Evolutionary conservation across 169 alveolate genomes (phyloP).

Genomic region (Plasmodium berghei): DNA sequence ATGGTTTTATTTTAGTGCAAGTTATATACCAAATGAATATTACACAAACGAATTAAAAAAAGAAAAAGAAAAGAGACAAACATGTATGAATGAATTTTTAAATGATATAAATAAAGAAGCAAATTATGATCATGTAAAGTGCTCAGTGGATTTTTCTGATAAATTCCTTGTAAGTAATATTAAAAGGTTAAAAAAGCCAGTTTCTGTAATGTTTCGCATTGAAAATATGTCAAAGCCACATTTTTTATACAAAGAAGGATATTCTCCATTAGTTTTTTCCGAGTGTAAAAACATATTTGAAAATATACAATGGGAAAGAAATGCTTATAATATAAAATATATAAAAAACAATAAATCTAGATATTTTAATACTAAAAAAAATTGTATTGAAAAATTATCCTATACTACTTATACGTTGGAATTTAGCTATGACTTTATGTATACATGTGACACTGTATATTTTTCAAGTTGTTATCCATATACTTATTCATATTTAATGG

Average conservation of each 20-base stretch:
- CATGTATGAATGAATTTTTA: constrained; percentile 12
- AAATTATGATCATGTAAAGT: neutral
- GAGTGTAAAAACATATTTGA: constrained; percentile 40
- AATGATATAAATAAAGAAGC: constrained; percentile 32
- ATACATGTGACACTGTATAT: constrained; percentile 60
- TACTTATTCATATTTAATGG: constrained; percentile 29
- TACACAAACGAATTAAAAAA: constrained; percentile 15
- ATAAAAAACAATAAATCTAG: constrained; percentile 27
- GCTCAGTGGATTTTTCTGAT: constrained; percentile 34
- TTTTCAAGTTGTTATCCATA: constrained; percentile 63
- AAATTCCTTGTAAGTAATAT: constrained; percentile 23
- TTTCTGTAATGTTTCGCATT: constrained; percentile 47
- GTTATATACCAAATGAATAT: constrained; percentile 47
- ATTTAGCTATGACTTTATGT: constrained; percentile 50
- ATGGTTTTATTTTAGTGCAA: constrained; percentile 76
- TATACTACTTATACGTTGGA: constrained; percentile 34
- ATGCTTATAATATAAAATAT: constrained; percentile 49
- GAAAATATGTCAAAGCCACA: constrained; percentile 67
- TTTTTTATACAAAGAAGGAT: constrained; percentile 61
- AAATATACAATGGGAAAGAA: constrained; percentile 49
- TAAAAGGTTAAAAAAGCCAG: constrained; percentile 36
- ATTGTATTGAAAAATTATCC: constrained; percentile 14
- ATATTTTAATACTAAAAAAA: constrained; percentile 43
- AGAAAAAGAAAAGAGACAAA: constrained; percentile 9
- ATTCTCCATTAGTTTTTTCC: constrained; percentile 69